These are phyloP conservation scores for Naganishia albida DNA, from an alignment of 1,284 basidiomycete genomes.

Conservation along the genomic window DNA sequence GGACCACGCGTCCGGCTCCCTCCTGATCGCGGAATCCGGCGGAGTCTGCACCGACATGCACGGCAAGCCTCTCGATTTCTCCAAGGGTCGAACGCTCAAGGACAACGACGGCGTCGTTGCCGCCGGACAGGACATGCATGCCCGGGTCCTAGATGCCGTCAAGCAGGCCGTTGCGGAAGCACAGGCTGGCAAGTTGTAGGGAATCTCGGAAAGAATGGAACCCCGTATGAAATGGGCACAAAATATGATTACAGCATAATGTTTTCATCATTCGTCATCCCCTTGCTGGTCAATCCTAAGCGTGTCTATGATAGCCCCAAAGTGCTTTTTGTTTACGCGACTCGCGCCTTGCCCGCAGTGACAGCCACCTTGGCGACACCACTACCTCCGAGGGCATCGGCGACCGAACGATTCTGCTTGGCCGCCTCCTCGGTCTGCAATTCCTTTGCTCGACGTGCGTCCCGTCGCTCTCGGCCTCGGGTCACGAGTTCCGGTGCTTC, in stretches of 20 bases:
- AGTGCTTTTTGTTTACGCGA: conserved; percentile 16
- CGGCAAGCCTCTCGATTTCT: conserved; percentile 80
- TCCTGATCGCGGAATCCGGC: conserved; percentile 87
- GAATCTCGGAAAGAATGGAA: no score
- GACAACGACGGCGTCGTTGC: conserved; percentile 88
- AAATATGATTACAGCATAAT: conserved; percentile 7
- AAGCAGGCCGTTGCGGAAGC: conserved; percentile 63
- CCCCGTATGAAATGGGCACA: neutral
- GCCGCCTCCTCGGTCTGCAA: conserved; percentile 27
- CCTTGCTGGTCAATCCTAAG: no score
- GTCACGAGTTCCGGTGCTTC: conserved; percentile 84
- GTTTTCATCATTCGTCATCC: neutral
- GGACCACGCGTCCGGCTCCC: conserved; percentile 88
- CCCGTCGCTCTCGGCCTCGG: conserved; percentile 72
- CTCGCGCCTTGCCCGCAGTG: conserved; percentile 17
- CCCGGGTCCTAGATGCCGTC: conserved; percentile 71
- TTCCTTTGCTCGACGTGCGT: conserved; percentile 51
- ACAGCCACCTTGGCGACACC: conserved; percentile 23
- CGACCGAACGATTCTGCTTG: conserved; percentile 29
- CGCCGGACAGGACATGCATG: conserved; percentile 66
- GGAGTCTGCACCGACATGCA: conserved; percentile 81
- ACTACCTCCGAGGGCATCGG: conserved; percentile 16
- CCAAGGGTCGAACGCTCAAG: conserved; percentile 78
- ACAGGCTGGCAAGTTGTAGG: conserved; percentile 32
- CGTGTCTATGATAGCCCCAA: conserved; percentile 13